Percentiles rank a stretch among this genome's conserved stretches.
Evolutionary conservation across 768 basidiomycete species (phyloP).

Genomic region (Lactarius indigo): DNA sequence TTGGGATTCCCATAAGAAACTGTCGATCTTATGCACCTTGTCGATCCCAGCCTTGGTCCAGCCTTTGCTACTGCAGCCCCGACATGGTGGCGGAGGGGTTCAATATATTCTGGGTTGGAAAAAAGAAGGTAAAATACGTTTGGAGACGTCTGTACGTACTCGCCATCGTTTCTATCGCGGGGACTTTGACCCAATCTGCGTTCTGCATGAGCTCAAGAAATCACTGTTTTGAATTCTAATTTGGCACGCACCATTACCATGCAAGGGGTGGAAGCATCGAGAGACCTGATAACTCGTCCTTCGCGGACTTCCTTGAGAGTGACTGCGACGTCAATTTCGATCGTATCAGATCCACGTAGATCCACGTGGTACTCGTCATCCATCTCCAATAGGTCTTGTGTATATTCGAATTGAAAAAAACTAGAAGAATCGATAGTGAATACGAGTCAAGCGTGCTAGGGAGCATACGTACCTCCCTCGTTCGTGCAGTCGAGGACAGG

Average conservation of each 20-base stretch:
- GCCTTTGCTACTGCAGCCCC: slow-evolving; percentile 23
- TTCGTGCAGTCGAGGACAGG: no score
- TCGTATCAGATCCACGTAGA: no score
- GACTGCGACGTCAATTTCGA: neutral
- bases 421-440: no score
- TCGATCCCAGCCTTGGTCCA: slow-evolving; percentile 22
- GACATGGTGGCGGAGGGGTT: slow-evolving; percentile 29
- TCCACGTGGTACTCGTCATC: neutral
- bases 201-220: neutral
- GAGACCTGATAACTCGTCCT: neutral
- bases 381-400: neutral
- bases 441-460: no score
- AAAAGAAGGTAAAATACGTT: slow-evolving; percentile 26
- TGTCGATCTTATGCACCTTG: slow-evolving; percentile 29
- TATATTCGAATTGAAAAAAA: no score
- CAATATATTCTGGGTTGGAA: slow-evolving; percentile 27
- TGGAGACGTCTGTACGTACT: neutral
- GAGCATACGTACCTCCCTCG: no score
- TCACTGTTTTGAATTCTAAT: neutral
- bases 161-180: neutral
- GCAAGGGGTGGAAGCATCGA: neutral
- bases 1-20: slow-evolving; percentile 28
- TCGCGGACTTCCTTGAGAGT: neutral
- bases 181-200: neutral
- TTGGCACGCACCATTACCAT: no score